phyloP scores from a whole-genome alignment of 495 filamentous ascomycete genomes.

The Oidiodendron maius region DNA sequence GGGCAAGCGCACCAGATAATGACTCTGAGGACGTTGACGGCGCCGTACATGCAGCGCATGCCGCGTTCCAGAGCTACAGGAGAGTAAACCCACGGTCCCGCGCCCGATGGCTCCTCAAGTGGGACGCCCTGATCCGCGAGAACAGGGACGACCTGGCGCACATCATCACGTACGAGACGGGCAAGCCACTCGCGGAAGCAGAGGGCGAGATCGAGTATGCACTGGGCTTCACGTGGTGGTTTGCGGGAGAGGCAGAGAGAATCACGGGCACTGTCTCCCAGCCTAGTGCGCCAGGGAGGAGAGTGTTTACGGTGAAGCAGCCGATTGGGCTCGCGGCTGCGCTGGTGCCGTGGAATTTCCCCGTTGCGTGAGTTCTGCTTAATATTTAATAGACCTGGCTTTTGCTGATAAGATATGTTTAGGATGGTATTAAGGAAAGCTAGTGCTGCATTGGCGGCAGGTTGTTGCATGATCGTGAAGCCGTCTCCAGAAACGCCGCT shows the following conservation, averaged over 20 bases:
- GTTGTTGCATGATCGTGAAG: slow-evolving; percentile 63
- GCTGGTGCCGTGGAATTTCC: slow-evolving; percentile 61
- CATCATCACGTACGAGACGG: slow-evolving; percentile 57
- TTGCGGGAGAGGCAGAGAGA: slow-evolving; percentile 64
- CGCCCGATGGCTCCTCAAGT: slow-evolving; percentile 57
- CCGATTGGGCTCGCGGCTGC: slow-evolving; percentile 60
- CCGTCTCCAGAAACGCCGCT: slow-evolving; percentile 63
- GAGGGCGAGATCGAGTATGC: slow-evolving; percentile 57
- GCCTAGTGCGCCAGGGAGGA: slow-evolving; percentile 50
- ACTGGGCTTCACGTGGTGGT: slow-evolving; percentile 57
- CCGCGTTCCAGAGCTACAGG: slow-evolving; percentile 55
- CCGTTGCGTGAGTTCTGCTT: slow-evolving; percentile 29
- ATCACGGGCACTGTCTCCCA: slow-evolving; percentile 54
- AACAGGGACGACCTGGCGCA: slow-evolving; percentile 50
- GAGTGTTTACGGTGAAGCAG: slow-evolving; percentile 67
- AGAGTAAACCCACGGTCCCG: slow-evolving; percentile 55
- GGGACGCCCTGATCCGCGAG: slow-evolving; percentile 46
- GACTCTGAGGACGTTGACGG: slow-evolving; percentile 53
- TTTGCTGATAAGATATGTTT: slow-evolving; percentile 3
- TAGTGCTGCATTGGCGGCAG: slow-evolving; percentile 62
- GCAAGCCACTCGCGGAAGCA: slow-evolving; percentile 56
- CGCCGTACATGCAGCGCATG: slow-evolving; percentile 52
- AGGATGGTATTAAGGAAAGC: slow-evolving; percentile 68
- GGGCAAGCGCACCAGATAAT: slow-evolving; percentile 59
- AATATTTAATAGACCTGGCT: slow-evolving; percentile 32